Evolutionary conservation across 352 stramenopile genomes (phyloP).

Genomic region (Pythium dissotocum): DNA sequence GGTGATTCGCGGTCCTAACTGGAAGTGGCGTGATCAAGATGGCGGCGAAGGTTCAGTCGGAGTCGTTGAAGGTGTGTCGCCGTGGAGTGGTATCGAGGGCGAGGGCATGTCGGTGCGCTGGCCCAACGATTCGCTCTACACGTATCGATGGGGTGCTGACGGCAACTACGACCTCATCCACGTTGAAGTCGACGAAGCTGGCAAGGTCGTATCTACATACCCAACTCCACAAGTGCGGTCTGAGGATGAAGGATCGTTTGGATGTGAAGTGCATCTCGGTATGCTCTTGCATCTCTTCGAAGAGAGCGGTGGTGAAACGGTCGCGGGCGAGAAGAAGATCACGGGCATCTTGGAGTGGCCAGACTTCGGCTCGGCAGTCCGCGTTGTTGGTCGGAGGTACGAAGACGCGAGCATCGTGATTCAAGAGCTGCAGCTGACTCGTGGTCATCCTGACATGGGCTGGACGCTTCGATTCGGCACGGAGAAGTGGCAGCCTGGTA

Average conservation of each 20-base stretch:
- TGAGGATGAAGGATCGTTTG: conserved; percentile 76
- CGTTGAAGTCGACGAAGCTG: conserved; percentile 80
- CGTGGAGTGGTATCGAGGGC: conserved; percentile 87
- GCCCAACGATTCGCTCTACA: conserved; percentile 88
- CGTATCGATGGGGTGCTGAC: conserved; percentile 86
- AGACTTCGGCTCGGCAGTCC: conserved; percentile 76
- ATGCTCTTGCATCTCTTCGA: conserved; percentile 73
- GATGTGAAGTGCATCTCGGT: conserved; percentile 75
- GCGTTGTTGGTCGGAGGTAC: conserved; percentile 61
- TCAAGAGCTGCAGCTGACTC: conserved; percentile 80
- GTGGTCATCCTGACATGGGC: conserved; percentile 84
- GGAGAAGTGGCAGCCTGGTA: conserved; percentile 87
- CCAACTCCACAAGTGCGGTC: conserved; percentile 69
- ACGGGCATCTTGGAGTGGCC: conserved; percentile 78
- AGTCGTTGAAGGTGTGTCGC: conserved; percentile 80
- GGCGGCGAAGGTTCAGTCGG: conserved; percentile 83
- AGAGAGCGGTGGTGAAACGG: conserved; percentile 3
- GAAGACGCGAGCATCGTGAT: conserved; percentile 62
- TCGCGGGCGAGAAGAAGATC: conserved; percentile 35
- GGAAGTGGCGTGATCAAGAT: conserved; percentile 90
- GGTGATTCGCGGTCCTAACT: conserved; percentile 89
- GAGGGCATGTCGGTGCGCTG: conserved; percentile 89
- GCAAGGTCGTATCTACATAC: conserved; percentile 67
- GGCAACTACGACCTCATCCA: conserved; percentile 87
- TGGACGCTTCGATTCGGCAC: conserved; percentile 86